Conservation (phyloP, 805 yeast species). For the Wickerhamiella domercqiae region DNA sequence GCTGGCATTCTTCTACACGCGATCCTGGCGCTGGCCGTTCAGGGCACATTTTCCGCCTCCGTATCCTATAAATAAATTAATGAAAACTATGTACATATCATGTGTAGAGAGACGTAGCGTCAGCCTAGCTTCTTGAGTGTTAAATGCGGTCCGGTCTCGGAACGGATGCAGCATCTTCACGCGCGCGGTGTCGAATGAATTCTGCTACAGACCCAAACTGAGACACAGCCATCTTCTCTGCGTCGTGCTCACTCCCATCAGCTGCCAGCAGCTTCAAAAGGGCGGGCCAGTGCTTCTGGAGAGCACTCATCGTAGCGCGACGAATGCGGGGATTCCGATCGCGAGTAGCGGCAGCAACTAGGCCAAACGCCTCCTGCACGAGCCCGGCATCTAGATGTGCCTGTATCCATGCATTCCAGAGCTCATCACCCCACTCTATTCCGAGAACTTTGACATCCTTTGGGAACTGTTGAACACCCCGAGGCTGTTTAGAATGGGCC, state of each 20-base stretch:
- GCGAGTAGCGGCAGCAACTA: neutral
- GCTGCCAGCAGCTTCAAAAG: neutral
- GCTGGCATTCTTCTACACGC: conserved; percentile 14
- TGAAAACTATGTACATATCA: no score
- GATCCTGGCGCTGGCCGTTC: conserved; percentile 26
- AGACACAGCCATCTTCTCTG: neutral
- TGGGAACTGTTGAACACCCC: conserved; percentile 7
- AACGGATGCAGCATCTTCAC: neutral
- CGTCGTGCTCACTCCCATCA: neutral
- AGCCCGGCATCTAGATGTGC: conserved; percentile 1
- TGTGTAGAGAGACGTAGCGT: no score
- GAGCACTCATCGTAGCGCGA: neutral
- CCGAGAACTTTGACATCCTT: neutral
- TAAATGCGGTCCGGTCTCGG: neutral
- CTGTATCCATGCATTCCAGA: conserved; percentile 2
- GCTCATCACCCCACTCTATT: neutral
- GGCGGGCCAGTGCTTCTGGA: neutral
- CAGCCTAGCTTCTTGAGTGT: no score
- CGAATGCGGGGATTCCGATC: neutral
- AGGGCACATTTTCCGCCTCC: neutral
- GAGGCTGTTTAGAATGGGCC: neutral
- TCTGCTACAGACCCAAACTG: neutral
- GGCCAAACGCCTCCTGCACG: conserved; percentile 1
- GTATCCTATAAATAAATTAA: conserved; percentile 1
- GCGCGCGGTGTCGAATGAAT: neutral